These are phyloP conservation scores for Xylaria polymorpha DNA, from an alignment of 2,329 filamentous ascomycete genomes.

Conservation along the genomic window DNA sequence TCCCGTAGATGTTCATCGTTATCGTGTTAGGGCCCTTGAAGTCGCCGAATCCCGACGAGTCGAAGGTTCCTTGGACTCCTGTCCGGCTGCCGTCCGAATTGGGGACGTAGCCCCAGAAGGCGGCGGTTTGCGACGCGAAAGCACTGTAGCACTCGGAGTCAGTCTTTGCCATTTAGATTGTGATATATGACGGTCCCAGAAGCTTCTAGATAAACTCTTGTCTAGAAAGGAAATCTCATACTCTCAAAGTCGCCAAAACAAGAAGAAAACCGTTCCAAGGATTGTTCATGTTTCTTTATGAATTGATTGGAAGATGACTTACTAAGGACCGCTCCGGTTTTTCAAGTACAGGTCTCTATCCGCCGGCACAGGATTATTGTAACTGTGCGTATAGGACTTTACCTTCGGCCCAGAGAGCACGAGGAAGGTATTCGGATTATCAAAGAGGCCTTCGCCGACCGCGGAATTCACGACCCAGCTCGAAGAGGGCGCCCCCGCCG, in stretches of 20 bases:
- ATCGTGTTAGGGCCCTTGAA: constrained; percentile 59
- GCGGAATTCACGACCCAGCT: constrained; percentile 62
- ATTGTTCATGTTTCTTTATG: too few species aligned
- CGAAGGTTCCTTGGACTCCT: constrained; percentile 65
- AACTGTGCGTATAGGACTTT: constrained; percentile 61
- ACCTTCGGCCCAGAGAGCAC: constrained; percentile 57
- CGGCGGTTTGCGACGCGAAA: constrained; percentile 63
- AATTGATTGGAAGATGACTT: too few species aligned
- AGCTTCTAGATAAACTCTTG: too few species aligned
- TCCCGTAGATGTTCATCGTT: constrained; percentile 68
- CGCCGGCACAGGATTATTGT: constrained; percentile 54
- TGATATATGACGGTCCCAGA: too few species aligned
- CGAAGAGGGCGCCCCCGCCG: constrained; percentile 43
- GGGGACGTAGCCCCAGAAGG: constrained; percentile 63
- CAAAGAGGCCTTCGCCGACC: constrained; percentile 63
- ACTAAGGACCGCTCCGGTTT: constrained; percentile 61
- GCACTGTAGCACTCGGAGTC: constrained; percentile 40
- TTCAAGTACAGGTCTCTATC: constrained; percentile 61
- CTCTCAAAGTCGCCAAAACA: too few species aligned
- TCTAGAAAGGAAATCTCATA: too few species aligned
- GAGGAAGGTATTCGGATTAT: constrained; percentile 68
- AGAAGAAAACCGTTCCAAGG: too few species aligned
- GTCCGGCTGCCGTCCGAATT: constrained; percentile 56
- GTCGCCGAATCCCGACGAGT: constrained; percentile 57
- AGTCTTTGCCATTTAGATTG: too few species aligned